Evolutionary conservation across 1,139 yeast genomes (phyloP), one percentile per base, ranked within the genome.

Genomic region (Hemisphaericaspora lyxosophila): DNA sequence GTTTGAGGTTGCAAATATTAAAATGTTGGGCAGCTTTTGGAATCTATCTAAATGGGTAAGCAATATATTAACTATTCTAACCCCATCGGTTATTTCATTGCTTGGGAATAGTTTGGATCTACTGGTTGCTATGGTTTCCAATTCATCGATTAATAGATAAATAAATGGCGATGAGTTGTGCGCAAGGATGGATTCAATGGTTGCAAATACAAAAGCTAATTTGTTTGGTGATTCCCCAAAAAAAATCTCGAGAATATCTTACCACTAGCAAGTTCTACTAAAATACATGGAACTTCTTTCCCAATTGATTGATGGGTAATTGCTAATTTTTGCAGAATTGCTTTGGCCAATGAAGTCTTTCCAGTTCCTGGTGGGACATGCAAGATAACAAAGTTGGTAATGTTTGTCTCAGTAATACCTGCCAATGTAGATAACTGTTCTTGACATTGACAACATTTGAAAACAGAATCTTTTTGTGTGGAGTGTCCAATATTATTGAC

Each of bases 331-430:
- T 64, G 70, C 26, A 67, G 54, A 6, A 65, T 29, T 0, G 77
- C 68, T 40, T 61, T 70, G 23, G 77, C 74, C 26, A 73, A 46
- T 1, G 77, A 67, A 1, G 79, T 71, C 49, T 75, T 75, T 5
- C 80, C 79, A 9, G 77, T 14, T 12, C 27, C 27, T 25, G 27
- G 27, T 6, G 27, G 27, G 14, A 15, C 27, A 25, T n/a, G 11
- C 6, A 36, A 33, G 4, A 36, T 28, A 1, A 33, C 11, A 33
- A 36, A 36, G 16, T 36, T 36, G 14, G 16, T 25, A 13, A 25
- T 5, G n/a, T 26, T 33, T 5, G 6, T 13, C 11, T 32, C n/a
- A n/a, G 23, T 12, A n/a, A n/a, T n/a, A n/a, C n/a, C n/a, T n/a
- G 18, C 25, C 3, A 23, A n/a, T 9, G 7, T 26, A 11, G 24